Base-by-base conservation (phyloP, 148 eudicot species). In the Rhododendron kiyosumense region DNA sequence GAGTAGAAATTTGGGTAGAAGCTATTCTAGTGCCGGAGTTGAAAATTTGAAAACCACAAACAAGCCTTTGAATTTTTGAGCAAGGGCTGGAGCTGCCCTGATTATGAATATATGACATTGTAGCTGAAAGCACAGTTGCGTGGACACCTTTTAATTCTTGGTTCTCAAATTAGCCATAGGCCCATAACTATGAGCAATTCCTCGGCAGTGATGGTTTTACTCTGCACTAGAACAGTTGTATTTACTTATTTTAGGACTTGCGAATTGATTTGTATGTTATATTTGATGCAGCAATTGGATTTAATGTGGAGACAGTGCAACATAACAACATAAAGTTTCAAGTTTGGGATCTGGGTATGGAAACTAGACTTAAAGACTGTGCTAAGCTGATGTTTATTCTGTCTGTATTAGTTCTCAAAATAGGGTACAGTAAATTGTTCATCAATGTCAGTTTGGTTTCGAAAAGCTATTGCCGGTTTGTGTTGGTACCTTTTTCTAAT, bases 341-440 rank as follows among this genome's bases (percentile, higher is more conserved):
- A 95, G 99, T 96, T 32, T 96, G 99, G 99, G 99, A 96, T 95
- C 93, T 96, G 46, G 99, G 99, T 96, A 94, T 83, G 91, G n/a
- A 17, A 84, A 79, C 48, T 87, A 74, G 81, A 59, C 43, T 78
- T 43, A 46, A 82, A 52, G 28, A 34, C 48, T 61, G 6, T 26
- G 36, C 75, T 65, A 36, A 57, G 41, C 26, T 79, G n/a, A 24
- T 79, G 18, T 22, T 86, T 83, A 61, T 59, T 32, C 10, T 63
- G 2, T 48, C 22, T 26, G 51, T 61, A 78, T 78, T 46, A 24
- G 20, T 48, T n/a, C 57, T 49, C 20, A 9, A 15, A 79, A 1
- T 49, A 45, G 54, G 61, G 54, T 30, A 51, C 41, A 30, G 22
- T 80, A 30, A 80, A 28, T 48, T 79, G 20, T 78, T 79, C 7